Percentiles rank a stretch among this genome's conserved stretches.
Conservation (phyloP, 345 rosid genomes). For the Brassica rapa region DNA sequence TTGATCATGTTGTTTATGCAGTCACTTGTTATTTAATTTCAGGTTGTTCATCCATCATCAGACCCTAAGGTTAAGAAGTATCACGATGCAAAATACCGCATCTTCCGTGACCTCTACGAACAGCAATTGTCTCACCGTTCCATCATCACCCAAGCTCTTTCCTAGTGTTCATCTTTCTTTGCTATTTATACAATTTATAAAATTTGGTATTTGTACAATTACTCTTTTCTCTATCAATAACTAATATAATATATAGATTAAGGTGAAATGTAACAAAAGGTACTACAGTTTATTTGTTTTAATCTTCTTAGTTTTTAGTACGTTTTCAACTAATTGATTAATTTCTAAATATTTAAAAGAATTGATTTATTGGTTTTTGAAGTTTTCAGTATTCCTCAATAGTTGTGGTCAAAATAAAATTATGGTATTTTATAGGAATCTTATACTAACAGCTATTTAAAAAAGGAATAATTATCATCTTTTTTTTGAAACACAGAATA, state of each 20-base stretch:
- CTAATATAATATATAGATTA: no score
- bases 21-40: neutral
- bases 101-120: conserved; percentile 72
- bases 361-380: no score
- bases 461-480: neutral
- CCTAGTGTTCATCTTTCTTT: conserved; percentile 32
- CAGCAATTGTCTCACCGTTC: conserved; percentile 77
- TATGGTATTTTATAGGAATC: no score
- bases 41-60: neutral
- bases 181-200: neutral
- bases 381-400: no score
- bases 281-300: neutral
- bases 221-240: neutral
- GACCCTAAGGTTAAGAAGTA: conserved; percentile 68
- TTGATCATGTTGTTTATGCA: neutral
- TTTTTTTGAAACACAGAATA: neutral
- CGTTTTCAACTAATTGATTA: no score
- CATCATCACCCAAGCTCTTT: conserved; percentile 69
- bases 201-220: neutral
- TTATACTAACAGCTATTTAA: no score
- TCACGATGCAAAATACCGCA: conserved; percentile 81
- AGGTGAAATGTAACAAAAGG: neutral
- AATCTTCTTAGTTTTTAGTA: no score
- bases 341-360: no score
- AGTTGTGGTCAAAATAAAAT: no score